A percentile compares a stretch with the other conserved stretches of the same genome.
Evolutionary conservation across 352 stramenopile genomes (phyloP).

Genomic region (Phytophthora brassicae): DNA sequence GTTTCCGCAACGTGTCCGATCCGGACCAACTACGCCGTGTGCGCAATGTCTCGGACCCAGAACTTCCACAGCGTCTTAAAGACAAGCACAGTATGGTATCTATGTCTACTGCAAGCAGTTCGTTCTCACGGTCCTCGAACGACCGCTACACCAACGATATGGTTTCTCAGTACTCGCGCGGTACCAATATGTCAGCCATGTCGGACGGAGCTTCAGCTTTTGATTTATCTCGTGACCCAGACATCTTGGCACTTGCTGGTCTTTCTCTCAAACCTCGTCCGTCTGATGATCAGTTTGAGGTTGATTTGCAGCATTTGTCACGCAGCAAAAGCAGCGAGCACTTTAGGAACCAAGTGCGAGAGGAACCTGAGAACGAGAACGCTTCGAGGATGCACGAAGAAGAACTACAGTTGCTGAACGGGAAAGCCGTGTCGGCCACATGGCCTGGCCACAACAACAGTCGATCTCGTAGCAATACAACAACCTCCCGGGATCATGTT

Average conservation of each 20-base stretch:
- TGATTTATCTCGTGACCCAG: slow-evolving; percentile 48
- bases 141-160: slow-evolving; percentile 37
- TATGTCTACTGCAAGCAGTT: slow-evolving; percentile 63
- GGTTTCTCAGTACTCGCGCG: slow-evolving; percentile 33
- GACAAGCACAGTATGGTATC: slow-evolving; percentile 49
- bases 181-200: slow-evolving; percentile 47
- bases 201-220: slow-evolving; percentile 41
- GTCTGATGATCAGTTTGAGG: slow-evolving; percentile 30
- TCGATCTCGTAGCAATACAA: slow-evolving; percentile 25
- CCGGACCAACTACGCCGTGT: slow-evolving; percentile 33
- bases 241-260: slow-evolving; percentile 58
- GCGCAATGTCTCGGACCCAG: slow-evolving; percentile 37
- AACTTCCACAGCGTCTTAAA: slow-evolving; percentile 32
- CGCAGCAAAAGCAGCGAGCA: slow-evolving; percentile 19
- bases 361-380: slow-evolving; percentile 19
- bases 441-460: slow-evolving; percentile 16
- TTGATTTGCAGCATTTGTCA: slow-evolving; percentile 3
- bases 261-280: slow-evolving; percentile 39
- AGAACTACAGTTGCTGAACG: slow-evolving; percentile 10
- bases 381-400: slow-evolving; percentile 6
- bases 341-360: slow-evolving; percentile 12
- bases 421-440: slow-evolving; percentile 1
- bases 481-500: slow-evolving; percentile 17
- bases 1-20: slow-evolving; percentile 39
- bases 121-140: slow-evolving; percentile 42